Evolutionary conservation across 176 grass and related monocot genomes (phyloP).

Genomic region (Cenchrus americanus): DNA sequence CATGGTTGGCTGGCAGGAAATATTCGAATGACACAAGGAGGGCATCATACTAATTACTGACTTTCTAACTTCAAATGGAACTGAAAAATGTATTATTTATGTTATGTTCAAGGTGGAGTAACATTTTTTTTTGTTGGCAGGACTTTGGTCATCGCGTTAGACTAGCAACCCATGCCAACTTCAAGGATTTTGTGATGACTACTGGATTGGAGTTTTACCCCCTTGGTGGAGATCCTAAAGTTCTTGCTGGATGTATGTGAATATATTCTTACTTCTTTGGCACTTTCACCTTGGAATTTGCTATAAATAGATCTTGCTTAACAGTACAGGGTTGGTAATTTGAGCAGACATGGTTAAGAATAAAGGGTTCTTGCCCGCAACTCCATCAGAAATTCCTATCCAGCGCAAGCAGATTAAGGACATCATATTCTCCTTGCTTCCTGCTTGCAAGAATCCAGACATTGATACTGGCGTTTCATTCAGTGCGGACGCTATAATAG

Average conservation of each 20-base stretch:
- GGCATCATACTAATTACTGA: not conserved
- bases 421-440: conserved; percentile 76
- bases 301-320: conserved; percentile 35
- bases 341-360: conserved; percentile 89
- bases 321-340: conserved; percentile 49
- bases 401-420: conserved; percentile 85
- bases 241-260: conserved; percentile 89
- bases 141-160: conserved; percentile 86
- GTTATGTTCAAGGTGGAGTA: not conserved
- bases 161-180: conserved; percentile 81
- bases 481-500: conserved; percentile 79
- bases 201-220: conserved; percentile 83
- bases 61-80: not conserved
- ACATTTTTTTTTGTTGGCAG: conserved; percentile 42
- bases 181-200: conserved; percentile 84
- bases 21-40: not conserved
- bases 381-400: conserved; percentile 73
- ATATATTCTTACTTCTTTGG: not conserved
- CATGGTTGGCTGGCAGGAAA: not conserved
- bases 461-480: conserved; percentile 64
- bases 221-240: conserved; percentile 84
- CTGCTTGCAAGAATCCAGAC: conserved; percentile 72
- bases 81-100: not conserved
- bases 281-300: conserved; percentile 15
- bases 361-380: conserved; percentile 82